A percentile compares a stretch with the other conserved stretches of the same genome.
Conservation (phyloP, 805 yeast genomes). For the Nakazawaea sp. region DNA sequence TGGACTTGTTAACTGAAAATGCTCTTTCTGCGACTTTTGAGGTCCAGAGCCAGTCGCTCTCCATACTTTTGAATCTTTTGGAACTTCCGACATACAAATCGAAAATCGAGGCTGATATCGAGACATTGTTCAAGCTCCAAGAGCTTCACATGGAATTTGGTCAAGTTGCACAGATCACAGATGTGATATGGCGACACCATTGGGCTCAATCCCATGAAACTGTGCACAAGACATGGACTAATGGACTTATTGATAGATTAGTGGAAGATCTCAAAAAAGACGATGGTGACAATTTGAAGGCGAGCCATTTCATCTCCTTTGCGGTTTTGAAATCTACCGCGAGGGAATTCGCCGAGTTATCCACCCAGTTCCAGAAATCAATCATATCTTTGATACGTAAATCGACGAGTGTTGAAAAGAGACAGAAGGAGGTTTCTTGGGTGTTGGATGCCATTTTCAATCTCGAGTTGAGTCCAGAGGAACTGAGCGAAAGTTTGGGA, state of each 20-base stretch:
- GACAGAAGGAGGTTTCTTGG: slow-evolving; percentile 23
- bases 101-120: slow-evolving; percentile 36
- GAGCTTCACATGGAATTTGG: slow-evolving; percentile 9
- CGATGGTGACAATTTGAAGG: slow-evolving; percentile 9
- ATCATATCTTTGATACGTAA: too few relatives aligned
- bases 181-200: slow-evolving; percentile 33
- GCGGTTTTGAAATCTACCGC: neutral
- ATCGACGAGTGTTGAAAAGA: too few relatives aligned
- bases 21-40: neutral
- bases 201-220: slow-evolving; percentile 29
- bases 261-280: slow-evolving; percentile 11
- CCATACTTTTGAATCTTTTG: slow-evolving; percentile 28
- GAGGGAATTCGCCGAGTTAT: neutral
- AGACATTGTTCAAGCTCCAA: slow-evolving; percentile 16
- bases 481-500: slow-evolving; percentile 5
- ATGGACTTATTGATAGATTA: slow-evolving; percentile 13
- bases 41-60: neutral
- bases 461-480: slow-evolving; percentile 11
- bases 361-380: neutral
- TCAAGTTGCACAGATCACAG: slow-evolving; percentile 20
- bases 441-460: slow-evolving; percentile 22
- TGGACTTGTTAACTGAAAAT: slow-evolving; percentile 15
- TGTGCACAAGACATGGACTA: slow-evolving; percentile 18
- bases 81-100: slow-evolving; percentile 50
- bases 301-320: slow-evolving; percentile 12